Percentiles rank a stretch among this genome's conserved stretches.
phyloP scores from a whole-genome alignment of 2,329 filamentous ascomycete genomes.

The Verticillium nonalfalfae region DNA sequence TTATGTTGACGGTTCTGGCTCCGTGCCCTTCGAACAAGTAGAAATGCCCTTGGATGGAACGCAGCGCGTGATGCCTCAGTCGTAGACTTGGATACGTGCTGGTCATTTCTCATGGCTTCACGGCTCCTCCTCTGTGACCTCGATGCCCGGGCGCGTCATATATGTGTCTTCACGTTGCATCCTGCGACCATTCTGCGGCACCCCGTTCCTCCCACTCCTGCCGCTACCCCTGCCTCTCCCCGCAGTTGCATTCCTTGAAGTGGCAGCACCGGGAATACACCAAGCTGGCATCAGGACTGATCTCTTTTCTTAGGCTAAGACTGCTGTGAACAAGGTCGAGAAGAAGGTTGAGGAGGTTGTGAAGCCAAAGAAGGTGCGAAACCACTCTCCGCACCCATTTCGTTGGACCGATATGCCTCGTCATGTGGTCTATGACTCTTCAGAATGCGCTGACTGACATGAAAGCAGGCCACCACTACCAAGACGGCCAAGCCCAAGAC shows the following conservation, averaged over 20 bases:
- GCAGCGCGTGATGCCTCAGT: not conserved
- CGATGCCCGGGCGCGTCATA: not conserved
- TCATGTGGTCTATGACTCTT: not conserved
- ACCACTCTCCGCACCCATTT: not conserved
- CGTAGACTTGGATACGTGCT: not conserved
- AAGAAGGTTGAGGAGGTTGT: not conserved
- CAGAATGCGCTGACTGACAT: not conserved
- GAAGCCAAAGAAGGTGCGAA: slow-evolving; percentile 7
- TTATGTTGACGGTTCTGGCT: not conserved
- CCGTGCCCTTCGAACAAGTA: not conserved
- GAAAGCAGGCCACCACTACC: not conserved
- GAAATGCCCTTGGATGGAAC: not conserved
- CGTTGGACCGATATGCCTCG: not conserved
- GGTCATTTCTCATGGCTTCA: not conserved
- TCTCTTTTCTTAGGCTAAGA: slow-evolving; percentile 6
- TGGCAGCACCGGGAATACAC: no score
- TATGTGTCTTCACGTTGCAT: not conserved
- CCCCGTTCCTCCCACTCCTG: not conserved
- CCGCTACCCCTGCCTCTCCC: not conserved
- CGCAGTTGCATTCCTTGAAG: not conserved
- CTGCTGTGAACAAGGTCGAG: slow-evolving; percentile 8
- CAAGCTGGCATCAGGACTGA: not conserved
- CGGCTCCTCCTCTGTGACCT: not conserved
- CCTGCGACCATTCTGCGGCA: not conserved
- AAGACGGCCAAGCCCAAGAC: slow-evolving; percentile 12